A percentile compares a stretch with the other conserved stretches of the same genome.
phyloP scores from a whole-genome alignment of 2,329 filamentous ascomycete species.

The Nectriaceae sp. region DNA sequence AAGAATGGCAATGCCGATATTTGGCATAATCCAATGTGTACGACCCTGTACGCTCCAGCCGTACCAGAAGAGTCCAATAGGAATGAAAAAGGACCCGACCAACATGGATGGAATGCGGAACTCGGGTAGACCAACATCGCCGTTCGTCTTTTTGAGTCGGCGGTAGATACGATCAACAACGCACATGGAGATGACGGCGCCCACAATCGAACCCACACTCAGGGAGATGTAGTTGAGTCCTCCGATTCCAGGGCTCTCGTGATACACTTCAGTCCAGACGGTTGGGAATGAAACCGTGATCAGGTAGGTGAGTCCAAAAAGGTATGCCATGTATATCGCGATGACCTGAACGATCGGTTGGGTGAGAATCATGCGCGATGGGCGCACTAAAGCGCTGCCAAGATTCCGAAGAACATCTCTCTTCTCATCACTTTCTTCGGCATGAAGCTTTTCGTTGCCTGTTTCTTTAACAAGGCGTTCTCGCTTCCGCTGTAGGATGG shows the following conservation, averaged over 20 bases:
- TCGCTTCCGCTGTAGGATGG: slow-evolving; percentile 19
- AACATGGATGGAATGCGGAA: slow-evolving; percentile 23
- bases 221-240: slow-evolving; percentile 53
- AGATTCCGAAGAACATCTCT: slow-evolving; percentile 6
- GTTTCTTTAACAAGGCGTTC: slow-evolving; percentile 7
- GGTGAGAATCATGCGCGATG: slow-evolving; percentile 46
- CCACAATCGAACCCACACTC: slow-evolving; percentile 51
- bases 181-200: slow-evolving; percentile 46
- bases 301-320: slow-evolving; percentile 54
- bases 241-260: slow-evolving; percentile 42
- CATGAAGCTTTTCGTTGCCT: slow-evolving; percentile 6
- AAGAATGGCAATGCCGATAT: slow-evolving; percentile 60
- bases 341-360: slow-evolving; percentile 51
- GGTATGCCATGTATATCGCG: slow-evolving; percentile 47
- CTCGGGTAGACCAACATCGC: slow-evolving; percentile 17
- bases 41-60: slow-evolving; percentile 58
- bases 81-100: slow-evolving; percentile 45
- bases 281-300: slow-evolving; percentile 51
- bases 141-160: slow-evolving; percentile 6
- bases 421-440: not conserved
- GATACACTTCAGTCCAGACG: slow-evolving; percentile 47
- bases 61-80: slow-evolving; percentile 69
- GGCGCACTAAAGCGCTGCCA: slow-evolving; percentile 38
- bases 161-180: slow-evolving; percentile 20
- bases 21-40: slow-evolving; percentile 65